Evolutionary conservation across 1,139 yeast species (phyloP), one percentile per base, ranked within the genome.

Genomic region (Nakaseomyces sp.): DNA sequence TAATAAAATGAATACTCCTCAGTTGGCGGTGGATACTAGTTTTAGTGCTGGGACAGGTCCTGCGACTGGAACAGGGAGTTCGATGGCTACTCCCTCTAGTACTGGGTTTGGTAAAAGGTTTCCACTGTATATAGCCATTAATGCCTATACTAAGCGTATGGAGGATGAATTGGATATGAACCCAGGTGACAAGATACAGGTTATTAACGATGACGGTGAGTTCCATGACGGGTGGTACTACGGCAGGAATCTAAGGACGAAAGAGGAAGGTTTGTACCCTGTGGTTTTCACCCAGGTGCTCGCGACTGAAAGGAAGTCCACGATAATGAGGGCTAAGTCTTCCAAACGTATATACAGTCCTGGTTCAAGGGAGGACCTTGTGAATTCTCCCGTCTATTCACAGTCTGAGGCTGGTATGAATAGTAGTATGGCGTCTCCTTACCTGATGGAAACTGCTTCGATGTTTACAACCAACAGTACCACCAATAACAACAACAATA

Each of bases 211-310:
- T 62, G 99, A 91, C 65, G 76, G 81, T 50, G 96, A 86, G 57
- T 91, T 84, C 64, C 85, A 87, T 54, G 99, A 91, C 64, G 97
- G 97, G n/a, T 91, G 99, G 99, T 91, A 81, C 59, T 77, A 76
- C 82, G 96, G 97, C 5, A 81, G 81, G 49, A 88, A 89, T 55
- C 63, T 85, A 44, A 61, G 76, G 43, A 80, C 91, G 0, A 76
- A 77, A 44, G 76, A 77, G 47, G 91, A 87, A 15, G 98, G 98
- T 0, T 68, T 91, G 41, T 91, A 87, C 58, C 98, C 98, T 9
- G 85, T 83, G 56, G 78, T 87, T 7, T 91, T 89, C 61, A 85
- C 93, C 1, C 81, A 78, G 54, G 59, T 73, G 5, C 57, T 69
- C 13, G 67, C 66, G 30, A 56, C 63, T 40, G 60, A 62, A 42